Evolutionary conservation across 192 early-diverging fungal species (phyloP).

Genomic region (Spizellomyces punctatus): DNA sequence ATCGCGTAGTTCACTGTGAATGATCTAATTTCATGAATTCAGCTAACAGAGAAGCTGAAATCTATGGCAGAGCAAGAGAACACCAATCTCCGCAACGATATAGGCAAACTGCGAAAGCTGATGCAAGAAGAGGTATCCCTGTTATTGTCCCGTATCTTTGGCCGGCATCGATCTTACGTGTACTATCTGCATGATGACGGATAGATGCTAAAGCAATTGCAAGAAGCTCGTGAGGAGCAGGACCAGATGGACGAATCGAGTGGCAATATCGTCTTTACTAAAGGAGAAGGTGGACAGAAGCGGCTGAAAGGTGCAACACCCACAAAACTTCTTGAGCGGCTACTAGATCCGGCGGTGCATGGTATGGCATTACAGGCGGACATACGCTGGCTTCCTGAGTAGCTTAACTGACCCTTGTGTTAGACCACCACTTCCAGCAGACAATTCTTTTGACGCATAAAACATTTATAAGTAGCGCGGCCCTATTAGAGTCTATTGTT

Average conservation of each 20-base stretch:
- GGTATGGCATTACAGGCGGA: constrained; percentile 31
- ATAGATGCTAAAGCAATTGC: constrained; percentile 39
- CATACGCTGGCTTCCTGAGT: background rate
- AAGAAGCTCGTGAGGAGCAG: constrained; percentile 36
- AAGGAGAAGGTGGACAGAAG: constrained; percentile 47
- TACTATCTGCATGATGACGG: background rate
- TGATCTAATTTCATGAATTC: background rate
- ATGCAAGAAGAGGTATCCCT: constrained; percentile 41
- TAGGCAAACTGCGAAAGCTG: constrained; percentile 42
- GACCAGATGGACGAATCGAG: constrained; percentile 47
- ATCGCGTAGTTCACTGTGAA: background rate
- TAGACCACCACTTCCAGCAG: constrained; percentile 57
- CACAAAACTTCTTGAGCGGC: constrained; percentile 48
- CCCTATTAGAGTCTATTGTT: constrained; percentile 46
- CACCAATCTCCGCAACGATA: constrained; percentile 38
- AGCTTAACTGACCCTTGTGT: background rate
- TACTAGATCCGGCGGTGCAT: constrained; percentile 50
- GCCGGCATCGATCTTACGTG: background rate
- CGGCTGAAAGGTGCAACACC: constrained; percentile 46
- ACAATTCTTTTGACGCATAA: constrained; percentile 56
- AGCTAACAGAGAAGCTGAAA: constrained; percentile 50
- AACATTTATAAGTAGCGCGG: constrained; percentile 41
- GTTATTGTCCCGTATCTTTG: background rate
- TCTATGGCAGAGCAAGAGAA: constrained; percentile 47
- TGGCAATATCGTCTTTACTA: constrained; percentile 47